A percentile compares a stretch with the other conserved stretches of the same genome.
Conservation (phyloP, 345 rosid species). For the Ceriops zippeliana region DNA sequence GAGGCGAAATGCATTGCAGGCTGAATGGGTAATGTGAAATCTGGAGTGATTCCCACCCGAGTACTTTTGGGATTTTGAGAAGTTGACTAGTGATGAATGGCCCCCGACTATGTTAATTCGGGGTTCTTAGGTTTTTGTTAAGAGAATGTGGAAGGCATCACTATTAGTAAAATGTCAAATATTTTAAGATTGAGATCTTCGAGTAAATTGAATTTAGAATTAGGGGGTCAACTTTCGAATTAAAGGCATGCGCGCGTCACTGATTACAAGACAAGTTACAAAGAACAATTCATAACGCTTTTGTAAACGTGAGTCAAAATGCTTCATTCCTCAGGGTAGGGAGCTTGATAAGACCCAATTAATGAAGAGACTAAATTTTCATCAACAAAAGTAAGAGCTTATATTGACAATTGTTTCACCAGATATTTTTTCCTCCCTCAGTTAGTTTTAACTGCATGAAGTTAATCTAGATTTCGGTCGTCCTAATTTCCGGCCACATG, state of each 20-base stretch:
- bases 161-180: neutral
- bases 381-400: neutral
- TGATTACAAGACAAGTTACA: too few relatives aligned
- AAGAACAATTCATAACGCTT: neutral
- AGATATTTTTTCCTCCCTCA: neutral
- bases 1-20: neutral
- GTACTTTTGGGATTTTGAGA: neutral
- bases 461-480: slow-evolving; percentile 8
- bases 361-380: neutral
- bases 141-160: neutral
- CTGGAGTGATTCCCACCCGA: neutral
- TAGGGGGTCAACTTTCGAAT: slow-evolving; percentile 26
- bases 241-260: neutral
- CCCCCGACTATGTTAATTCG: too few relatives aligned
- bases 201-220: slow-evolving; percentile 26
- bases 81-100: neutral
- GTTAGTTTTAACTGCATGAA: neutral
- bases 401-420: neutral
- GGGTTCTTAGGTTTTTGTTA: too few relatives aligned
- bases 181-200: slow-evolving; percentile 10
- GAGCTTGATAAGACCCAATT: neutral
- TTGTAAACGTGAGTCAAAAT: neutral
- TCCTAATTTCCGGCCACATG: slow-evolving; percentile 22
- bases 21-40: neutral
- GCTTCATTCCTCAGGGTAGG: neutral